A percentile compares a stretch with the other conserved stretches of the same genome.
Evolutionary conservation across 2,329 filamentous ascomycete species (phyloP).

Genomic region (Colletotrichum tabaci): DNA sequence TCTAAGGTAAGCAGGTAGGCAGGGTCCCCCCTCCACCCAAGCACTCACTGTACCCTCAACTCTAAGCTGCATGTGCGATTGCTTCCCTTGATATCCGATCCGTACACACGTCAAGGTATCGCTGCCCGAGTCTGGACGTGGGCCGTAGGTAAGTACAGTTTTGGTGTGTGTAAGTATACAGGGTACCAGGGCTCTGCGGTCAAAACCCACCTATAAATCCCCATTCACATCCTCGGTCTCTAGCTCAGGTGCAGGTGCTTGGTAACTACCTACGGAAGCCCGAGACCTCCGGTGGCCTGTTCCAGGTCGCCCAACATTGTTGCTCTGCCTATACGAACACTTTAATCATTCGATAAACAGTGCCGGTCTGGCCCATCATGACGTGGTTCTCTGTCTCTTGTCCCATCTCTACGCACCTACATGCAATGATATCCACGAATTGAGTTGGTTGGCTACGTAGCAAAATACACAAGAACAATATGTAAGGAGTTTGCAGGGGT

Average conservation of each 20-base stretch:
- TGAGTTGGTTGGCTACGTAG: neutral
- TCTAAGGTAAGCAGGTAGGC: conserved; percentile 12
- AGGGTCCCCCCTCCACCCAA: neutral
- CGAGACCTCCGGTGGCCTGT: neutral
- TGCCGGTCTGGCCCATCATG: conserved; percentile 1
- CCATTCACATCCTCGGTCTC: neutral
- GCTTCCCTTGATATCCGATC: neutral
- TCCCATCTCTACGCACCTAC: neutral
- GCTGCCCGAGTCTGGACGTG: neutral
- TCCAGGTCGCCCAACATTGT: neutral
- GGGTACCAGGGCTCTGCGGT: conserved; percentile 1
- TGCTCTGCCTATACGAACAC: neutral
- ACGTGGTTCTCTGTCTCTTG: conserved; percentile 11
- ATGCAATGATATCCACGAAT: neutral
- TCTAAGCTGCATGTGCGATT: too few relatives aligned
- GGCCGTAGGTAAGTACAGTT: neutral
- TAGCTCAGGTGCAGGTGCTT: neutral
- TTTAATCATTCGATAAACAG: conserved; percentile 22
- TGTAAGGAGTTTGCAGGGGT: neutral
- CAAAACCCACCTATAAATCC: neutral
- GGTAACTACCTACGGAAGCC: too few relatives aligned
- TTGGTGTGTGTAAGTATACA: neutral
- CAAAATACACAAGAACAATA: neutral
- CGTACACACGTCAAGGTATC: too few relatives aligned
- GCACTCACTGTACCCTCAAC: neutral